Base-by-base conservation (phyloP, 805 yeast species). In the Kodamaea hsintzibuensis region DNA sequence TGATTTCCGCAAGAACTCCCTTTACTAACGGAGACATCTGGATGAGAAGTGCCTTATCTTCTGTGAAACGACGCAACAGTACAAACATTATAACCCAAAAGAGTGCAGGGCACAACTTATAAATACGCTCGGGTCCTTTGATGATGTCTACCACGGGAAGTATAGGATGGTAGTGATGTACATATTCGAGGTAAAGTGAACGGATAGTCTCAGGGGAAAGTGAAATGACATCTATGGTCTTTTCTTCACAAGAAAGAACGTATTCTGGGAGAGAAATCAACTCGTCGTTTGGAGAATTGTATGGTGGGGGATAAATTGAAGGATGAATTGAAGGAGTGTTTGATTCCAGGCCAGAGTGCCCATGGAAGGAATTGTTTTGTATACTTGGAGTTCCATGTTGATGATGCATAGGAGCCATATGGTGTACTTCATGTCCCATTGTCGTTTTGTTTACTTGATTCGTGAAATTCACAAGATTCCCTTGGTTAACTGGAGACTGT, bases 61-160 rank as follows among this genome's bases (percentile, higher is more conserved):
- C 68, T 66, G 72, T 55, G 62, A 68, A 73, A 27, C 63, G 40
- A 55, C 99, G 80, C 44, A 91, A 72, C 0, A 96, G 89, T 1
- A 91, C 88, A 42, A 91, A 82, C 83, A 92, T 85, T 13, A 93
- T 85, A 0, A 93, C 92, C 99, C 99, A 93, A 64, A 93, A 93
- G 16, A 93, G 73, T 2, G 93, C 86, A 0, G 98, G 97, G 54
- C 97, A 91, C 14, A 89, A 76, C 54, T 83, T 71, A 67, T 88
- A 89, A 7, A 92, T 80, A 47, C 84, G 74, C 61, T 91, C 98
- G 0, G 96, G 95, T 8, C 97, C 97, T 56, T 81, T 82, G 6
- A 75, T 58, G 1, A 93, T 80, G 65, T 93, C 96, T 2, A 93
- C 95, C 1, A 93, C 88, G 0, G 98, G 98, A 47, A 95, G 66